These are phyloP conservation scores for Trametes punicea DNA, from an alignment of 768 basidiomycete genomes.

Conservation along the genomic window DNA sequence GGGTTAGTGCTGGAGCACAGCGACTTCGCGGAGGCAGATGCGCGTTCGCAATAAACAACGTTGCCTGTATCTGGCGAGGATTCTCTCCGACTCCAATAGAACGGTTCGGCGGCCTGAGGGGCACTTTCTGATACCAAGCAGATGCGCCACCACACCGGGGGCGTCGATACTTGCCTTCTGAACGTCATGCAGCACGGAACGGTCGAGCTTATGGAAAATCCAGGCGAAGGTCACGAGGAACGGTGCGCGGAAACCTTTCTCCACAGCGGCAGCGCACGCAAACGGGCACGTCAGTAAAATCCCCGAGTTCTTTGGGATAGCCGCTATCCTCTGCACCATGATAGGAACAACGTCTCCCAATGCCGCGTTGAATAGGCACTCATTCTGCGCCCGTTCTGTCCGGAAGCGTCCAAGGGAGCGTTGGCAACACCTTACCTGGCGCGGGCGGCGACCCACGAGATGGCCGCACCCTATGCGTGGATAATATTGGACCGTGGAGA, in stretches of 20 bases:
- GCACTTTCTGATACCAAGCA: not conserved
- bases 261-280: not conserved
- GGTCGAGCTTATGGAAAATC: conserved; percentile 2
- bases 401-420: not conserved
- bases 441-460: not conserved
- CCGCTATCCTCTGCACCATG: conserved; percentile 13
- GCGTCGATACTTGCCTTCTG: not conserved
- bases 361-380: not conserved
- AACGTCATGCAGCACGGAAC: not conserved
- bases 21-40: not conserved
- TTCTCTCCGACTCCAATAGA: not conserved
- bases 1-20: not conserved
- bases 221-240: conserved; percentile 8
- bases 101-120: not conserved
- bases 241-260: not conserved
- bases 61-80: conserved; percentile 10
- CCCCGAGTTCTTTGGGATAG: not conserved
- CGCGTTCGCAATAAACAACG: conserved; percentile 11
- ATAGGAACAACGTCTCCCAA: conserved; percentile 3
- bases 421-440: not conserved
- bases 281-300: not conserved
- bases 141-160: not conserved
- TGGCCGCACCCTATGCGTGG: not conserved
- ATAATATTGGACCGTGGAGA: conserved; percentile 1
- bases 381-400: not conserved